Percentiles rank a stretch among this genome's conserved stretches.
Evolutionary conservation across 2,329 filamentous ascomycete genomes (phyloP).

Genomic region (Claviceps pazoutovae): DNA sequence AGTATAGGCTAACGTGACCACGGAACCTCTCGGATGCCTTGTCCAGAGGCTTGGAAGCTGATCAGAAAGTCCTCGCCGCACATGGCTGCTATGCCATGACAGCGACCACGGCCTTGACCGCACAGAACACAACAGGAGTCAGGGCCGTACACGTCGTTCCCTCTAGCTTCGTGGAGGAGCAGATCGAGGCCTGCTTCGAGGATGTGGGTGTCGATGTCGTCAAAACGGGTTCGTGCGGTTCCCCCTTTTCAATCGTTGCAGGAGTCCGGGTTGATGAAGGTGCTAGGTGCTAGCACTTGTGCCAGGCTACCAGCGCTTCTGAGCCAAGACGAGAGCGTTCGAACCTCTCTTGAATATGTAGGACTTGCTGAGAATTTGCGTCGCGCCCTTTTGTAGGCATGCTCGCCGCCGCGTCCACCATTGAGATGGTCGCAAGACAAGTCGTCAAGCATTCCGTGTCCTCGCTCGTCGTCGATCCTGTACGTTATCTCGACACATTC

Average conservation of each 20-base stretch:
- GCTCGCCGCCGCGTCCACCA: constrained; percentile 24
- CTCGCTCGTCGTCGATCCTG: constrained; percentile 24
- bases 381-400: constrained; percentile 17
- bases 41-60: constrained; percentile 75
- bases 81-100: constrained; percentile 95
- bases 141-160: constrained; percentile 69
- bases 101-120: constrained; percentile 87
- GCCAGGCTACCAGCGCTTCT: too few species aligned
- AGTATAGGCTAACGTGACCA: neutral
- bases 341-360: neutral
- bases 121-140: constrained; percentile 83
- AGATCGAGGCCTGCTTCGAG: constrained; percentile 70
- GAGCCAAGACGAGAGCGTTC: too few species aligned
- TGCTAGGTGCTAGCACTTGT: too few species aligned
- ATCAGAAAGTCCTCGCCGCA: constrained; percentile 85
- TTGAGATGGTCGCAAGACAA: constrained; percentile 20
- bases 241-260: too few species aligned
- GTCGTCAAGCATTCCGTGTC: constrained; percentile 18
- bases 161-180: constrained; percentile 63
- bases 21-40: neutral
- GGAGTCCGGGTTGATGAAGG: too few species aligned
- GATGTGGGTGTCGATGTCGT: constrained; percentile 84
- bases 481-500: constrained; percentile 9
- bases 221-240: constrained; percentile 57
- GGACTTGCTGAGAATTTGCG: neutral